Percentiles rank a stretch among this genome's conserved stretches.
Evolutionary conservation across 2,329 filamentous ascomycete genomes (phyloP).

Genomic region (Coniochaeta hoffmannii): DNA sequence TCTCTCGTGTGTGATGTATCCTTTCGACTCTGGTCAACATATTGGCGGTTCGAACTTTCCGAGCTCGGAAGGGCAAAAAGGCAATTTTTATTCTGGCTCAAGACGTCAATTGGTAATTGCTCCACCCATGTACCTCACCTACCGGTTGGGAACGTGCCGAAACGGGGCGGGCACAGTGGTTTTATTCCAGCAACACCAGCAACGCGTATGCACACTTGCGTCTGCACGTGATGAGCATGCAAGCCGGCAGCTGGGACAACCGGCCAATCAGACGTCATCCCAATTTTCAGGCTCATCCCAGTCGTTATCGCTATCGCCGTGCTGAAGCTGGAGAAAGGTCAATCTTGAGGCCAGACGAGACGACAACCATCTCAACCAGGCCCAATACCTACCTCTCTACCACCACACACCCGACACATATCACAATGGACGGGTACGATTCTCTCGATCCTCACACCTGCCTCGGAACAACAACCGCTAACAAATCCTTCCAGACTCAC

Average conservation of each 20-base stretch:
- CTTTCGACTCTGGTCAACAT: no score
- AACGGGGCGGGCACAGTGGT: no score
- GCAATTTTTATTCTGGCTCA: no score
- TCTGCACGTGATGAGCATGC: not conserved
- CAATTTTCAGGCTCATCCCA: not conserved
- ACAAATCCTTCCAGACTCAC: conserved; percentile 53
- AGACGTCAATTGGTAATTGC: no score
- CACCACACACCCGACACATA: not conserved
- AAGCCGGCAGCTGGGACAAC: not conserved
- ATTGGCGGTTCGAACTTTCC: no score
- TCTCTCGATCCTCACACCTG: not conserved
- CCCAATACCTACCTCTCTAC: not conserved
- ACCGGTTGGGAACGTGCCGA: no score
- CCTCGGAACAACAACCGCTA: not conserved
- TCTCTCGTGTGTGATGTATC: no score
- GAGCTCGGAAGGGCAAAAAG: no score
- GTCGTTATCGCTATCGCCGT: not conserved
- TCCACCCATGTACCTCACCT: no score
- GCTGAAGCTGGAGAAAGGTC: not conserved
- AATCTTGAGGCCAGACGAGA: not conserved
- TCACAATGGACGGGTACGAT: not conserved
- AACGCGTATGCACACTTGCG: no score
- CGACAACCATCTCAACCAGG: not conserved
- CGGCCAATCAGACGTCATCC: not conserved
- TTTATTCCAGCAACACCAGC: no score